Base-by-base conservation (phyloP, 169 alveolate genomes). In the Ophryocystis elektroscirrha region DNA sequence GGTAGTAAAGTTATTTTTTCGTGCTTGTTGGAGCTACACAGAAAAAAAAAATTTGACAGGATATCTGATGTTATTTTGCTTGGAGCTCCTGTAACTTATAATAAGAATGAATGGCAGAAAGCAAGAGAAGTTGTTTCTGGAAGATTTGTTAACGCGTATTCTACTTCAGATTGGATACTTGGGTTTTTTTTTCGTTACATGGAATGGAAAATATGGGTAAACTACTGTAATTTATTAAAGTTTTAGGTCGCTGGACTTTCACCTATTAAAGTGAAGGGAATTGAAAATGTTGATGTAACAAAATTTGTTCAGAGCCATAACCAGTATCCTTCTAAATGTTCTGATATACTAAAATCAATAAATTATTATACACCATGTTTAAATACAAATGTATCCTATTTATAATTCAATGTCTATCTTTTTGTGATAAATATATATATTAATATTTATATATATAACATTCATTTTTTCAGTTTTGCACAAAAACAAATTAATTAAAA, bases 1-100 rank as follows among this genome's bases (percentile, higher is more conserved):
- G 93, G 93, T 18, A 89, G 91, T 12, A 67, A 89, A 4, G 87
- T 76, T 27, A 73, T 83, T 22, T 69, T 70, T 56, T 64, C 78
- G 50, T 67, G 85, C 24, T 63, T 83, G 37, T 72, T 75, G 64
- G 78, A 73, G 36, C 66, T 83, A 43, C 63, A 78, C 57, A 64
- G 36, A 1, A 26, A 52, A 63, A 59, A 70, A 29, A 57, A 67
- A 43, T 60, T 73, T 42, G 63, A 69, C 63, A 53, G 65, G 48
- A 78, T 82, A 27, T 67, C 68, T 56, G 82, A 78, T 54, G 87
- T 70, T 51, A 78, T 74, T 26, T 58, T 82, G 48, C 72, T 80
- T 55, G 91, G 91, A 15, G 65, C 79, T 30, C 91, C 91, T 7
- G 70, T 84, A 16, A 70, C 85, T 1, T 61, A 72, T 41, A 73